A percentile compares a stretch with the other conserved stretches of the same genome.
Evolutionary conservation across 2,329 filamentous ascomycete species (phyloP).

Genomic region (Aspergillus fijiensis): DNA sequence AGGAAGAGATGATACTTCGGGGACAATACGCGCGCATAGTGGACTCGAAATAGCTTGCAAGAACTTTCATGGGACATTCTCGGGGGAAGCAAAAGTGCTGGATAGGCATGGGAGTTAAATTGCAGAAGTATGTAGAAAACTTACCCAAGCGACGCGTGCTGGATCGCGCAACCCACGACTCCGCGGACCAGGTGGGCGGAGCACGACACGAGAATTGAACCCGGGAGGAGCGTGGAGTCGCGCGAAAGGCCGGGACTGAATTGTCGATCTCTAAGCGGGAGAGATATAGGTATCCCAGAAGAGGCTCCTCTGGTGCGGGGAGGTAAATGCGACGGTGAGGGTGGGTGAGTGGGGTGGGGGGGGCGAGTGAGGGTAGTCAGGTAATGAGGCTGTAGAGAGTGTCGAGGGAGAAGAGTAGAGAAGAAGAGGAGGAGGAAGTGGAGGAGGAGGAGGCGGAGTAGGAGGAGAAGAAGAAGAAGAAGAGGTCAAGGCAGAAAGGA

Average conservation of each 20-base stretch:
- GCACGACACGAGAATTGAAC: slow-evolving; percentile 12
- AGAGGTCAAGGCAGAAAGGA: slow-evolving; percentile 32
- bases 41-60: not conserved
- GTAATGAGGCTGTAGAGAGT: slow-evolving; percentile 11
- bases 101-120: not conserved
- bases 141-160: slow-evolving; percentile 26
- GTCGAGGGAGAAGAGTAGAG: slow-evolving; percentile 12
- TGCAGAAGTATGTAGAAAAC: slow-evolving; percentile 1
- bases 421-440: slow-evolving; percentile 19
- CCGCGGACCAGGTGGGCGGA: slow-evolving; percentile 8
- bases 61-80: not conserved
- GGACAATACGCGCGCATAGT: not conserved
- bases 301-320: slow-evolving; percentile 4
- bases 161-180: slow-evolving; percentile 20
- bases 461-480: slow-evolving; percentile 20
- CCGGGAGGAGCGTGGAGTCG: slow-evolving; percentile 9
- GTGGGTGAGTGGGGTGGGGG: not conserved
- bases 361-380: not conserved
- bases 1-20: not conserved
- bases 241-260: slow-evolving; percentile 3
- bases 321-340: slow-evolving; percentile 6
- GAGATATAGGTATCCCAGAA: slow-evolving; percentile 18
- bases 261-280: slow-evolving; percentile 13
- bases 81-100: not conserved
- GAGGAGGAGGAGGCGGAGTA: slow-evolving; percentile 16